Evolutionary conservation across 441 rosid species (phyloP), one percentile per base, ranked within the genome.

Genomic region (Erysimum cheiri): DNA sequence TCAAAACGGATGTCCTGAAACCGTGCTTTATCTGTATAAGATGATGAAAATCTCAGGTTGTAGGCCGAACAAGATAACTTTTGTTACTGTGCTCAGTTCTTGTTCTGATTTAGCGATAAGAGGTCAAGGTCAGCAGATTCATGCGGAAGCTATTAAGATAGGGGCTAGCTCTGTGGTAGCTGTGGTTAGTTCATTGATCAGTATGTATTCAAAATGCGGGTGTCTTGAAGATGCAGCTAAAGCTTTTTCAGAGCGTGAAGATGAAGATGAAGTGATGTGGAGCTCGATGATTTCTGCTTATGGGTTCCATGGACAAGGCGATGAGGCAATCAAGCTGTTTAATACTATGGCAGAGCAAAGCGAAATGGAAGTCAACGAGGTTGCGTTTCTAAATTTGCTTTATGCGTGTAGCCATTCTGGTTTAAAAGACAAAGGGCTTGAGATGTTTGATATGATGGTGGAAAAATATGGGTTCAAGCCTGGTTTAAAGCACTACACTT

Each of bases 351-450:
- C 64, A 76, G 87, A 87, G 79, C 53, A 60, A 55, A 71, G 78
- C 12, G 73, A 76, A 14, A 36, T 80, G 47, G 88, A 73, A 77
- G 80, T 84, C 8, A 91, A 83, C 39, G 93, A 91, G 67, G 83
- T 91, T n/a, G 82, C 97, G 37, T 91, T 91, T 80, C 76, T 93
- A 35, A 87, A 91, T 72, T 73, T 89, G 82, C 94, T 91, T 64
- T 91, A 91, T 68, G 93, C 98, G 19, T 91, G 98, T 71, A 88
- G 97, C 77, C 98, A 91, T 71, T 82, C 87, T 69, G 97, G 98
- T 62, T 44, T 93, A 67, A 91, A 85, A 80, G 93, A 88, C 6
- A 75, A 87, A 82, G 97, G 94, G 64, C 79, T 86, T 14, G 80
- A 79, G 50, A 57, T 86, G 60, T 85, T 89, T 53, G 80, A 85